Conservation (phyloP, 495 filamentous ascomycete species). For the Chlorociboria aeruginascens region DNA sequence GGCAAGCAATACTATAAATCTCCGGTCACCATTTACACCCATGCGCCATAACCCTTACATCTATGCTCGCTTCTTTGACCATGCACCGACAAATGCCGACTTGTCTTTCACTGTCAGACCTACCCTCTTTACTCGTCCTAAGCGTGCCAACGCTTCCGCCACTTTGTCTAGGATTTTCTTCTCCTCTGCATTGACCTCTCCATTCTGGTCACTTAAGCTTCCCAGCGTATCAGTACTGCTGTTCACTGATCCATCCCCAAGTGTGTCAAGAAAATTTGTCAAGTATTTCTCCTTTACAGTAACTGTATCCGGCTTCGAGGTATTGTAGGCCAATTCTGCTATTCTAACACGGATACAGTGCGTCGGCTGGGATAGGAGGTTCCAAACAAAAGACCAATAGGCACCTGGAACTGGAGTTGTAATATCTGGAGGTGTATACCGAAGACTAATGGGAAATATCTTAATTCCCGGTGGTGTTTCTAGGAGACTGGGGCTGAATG, state of each 20-base stretch:
- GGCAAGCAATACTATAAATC: too few relatives aligned
- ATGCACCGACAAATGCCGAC: constrained; percentile 61
- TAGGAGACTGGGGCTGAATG: constrained; percentile 63
- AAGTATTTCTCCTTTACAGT: constrained; percentile 27
- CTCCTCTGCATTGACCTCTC: constrained; percentile 41
- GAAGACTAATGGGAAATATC: constrained; percentile 81
- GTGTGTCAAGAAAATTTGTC: constrained; percentile 38
- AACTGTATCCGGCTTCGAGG: constrained; percentile 19
- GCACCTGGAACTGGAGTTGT: constrained; percentile 75
- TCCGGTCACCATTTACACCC: too few relatives aligned
- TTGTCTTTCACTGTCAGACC: constrained; percentile 76
- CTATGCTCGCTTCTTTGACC: constrained; percentile 33
- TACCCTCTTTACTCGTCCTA: constrained; percentile 86
- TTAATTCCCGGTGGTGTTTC: constrained; percentile 47
- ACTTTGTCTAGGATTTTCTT: constrained; percentile 56
- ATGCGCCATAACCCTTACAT: not conserved
- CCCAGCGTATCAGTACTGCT: constrained; percentile 23
- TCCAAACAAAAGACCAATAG: constrained; percentile 67
- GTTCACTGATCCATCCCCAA: constrained; percentile 26
- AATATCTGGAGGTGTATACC: constrained; percentile 79
- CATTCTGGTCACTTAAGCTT: constrained; percentile 24
- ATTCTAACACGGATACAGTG: constrained; percentile 87
- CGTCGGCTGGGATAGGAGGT: constrained; percentile 68
- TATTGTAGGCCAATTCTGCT: constrained; percentile 53
- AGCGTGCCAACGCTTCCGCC: constrained; percentile 72